Base-by-base conservation (phyloP, 1,284 basidiomycete genomes). In the Cutaneotrichosporon cavernicola region DNA sequence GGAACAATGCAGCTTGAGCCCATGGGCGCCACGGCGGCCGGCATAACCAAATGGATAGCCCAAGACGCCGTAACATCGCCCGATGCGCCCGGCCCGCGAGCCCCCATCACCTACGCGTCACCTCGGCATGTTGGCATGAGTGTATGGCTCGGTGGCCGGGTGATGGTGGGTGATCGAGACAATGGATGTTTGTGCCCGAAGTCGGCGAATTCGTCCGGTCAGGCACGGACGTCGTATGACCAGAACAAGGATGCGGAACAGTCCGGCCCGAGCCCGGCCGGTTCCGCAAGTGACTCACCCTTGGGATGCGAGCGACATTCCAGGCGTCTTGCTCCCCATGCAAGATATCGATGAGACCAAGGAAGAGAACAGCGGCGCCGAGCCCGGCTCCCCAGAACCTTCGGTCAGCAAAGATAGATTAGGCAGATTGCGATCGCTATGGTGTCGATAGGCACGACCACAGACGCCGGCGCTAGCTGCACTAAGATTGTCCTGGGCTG, bases 331-430 rank as follows among this genome's bases (percentile, higher is more conserved):
- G 64, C 43, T 73, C 62, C 34, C 71, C 68, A 66, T 82, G 81
- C 26, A 74, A 68, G 22, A 73, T 58, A 50, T 81, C 80, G 62
- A 82, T 73, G 2, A 72, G 57, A 9, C 73, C 74, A 58, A 80
- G 76, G 46, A 69, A 77, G n/a, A 79, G 55, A 26, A 81, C 32
- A 1, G 76, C 71, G 22, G 72, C 71, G 10, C 79, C 80, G 0
- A 82, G 70, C 0, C 81, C 81, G 11, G 71, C 71, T 30, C 77
- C 76, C 71, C 81, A 81, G 51, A 43, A 60, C 59, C 59, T 60
- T 38, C 13, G 10, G 43, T 46, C 43, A 46, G 43, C n/a, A 8
- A 36, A 36, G 11, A 36, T 31, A 13, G 26, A 14, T 52, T 52
- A 52, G 51, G 30, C 51, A 30, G 30, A 31, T 52, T 36, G 34